Evolutionary conservation across 352 stramenopile species (phyloP).

Genomic region (Globisporangium emineosum): DNA sequence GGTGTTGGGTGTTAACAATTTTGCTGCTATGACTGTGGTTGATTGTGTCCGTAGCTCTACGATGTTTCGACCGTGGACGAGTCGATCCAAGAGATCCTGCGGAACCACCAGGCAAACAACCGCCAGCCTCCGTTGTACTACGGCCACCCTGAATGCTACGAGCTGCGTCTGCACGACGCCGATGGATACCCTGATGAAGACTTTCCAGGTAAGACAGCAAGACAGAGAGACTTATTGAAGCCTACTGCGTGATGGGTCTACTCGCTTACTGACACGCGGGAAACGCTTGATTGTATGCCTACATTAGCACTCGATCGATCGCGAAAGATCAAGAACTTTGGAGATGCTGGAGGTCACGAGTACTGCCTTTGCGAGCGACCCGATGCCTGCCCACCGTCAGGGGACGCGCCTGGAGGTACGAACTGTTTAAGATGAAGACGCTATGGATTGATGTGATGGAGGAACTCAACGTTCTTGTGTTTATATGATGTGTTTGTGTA

Average conservation of each 20-base stretch:
- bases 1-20: not conserved
- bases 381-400: conserved; percentile 74
- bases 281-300: not conserved
- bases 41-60: conserved; percentile 51
- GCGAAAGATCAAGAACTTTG: conserved; percentile 90
- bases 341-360: conserved; percentile 81
- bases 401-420: conserved; percentile 45
- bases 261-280: not conserved
- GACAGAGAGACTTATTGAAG: no score
- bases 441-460: not conserved
- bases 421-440: not conserved
- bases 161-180: conserved; percentile 78
- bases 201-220: conserved; percentile 53
- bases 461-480: not conserved
- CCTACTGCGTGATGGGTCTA: not conserved
- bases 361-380: conserved; percentile 86
- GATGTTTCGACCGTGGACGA: conserved; percentile 86
- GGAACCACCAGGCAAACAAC: conserved; percentile 61
- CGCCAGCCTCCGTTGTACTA: conserved; percentile 77
- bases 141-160: conserved; percentile 84
- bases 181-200: conserved; percentile 86
- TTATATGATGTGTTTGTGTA: conserved; percentile 12
- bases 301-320: conserved; percentile 70
- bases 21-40: not conserved
- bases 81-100: conserved; percentile 81